Evolutionary conservation across 2,329 filamentous ascomycete genomes (phyloP).

Genomic region (Cladosporium sp.): DNA sequence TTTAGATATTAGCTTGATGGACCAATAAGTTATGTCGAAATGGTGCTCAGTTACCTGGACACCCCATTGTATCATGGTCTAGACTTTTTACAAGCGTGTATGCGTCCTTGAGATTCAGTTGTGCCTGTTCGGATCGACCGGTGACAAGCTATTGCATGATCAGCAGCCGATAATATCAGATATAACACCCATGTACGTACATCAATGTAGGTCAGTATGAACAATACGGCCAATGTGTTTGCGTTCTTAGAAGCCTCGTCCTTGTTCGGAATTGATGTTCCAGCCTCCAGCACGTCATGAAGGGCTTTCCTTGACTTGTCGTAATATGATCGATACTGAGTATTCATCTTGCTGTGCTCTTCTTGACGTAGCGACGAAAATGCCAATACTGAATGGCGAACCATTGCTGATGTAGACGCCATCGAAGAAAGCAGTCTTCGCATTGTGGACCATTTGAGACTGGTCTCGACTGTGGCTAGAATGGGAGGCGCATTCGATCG

Average conservation of each 20-base stretch:
- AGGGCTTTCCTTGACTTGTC: conserved; percentile 29
- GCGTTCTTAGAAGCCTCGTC: conserved; percentile 15
- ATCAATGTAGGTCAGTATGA: conserved; percentile 53
- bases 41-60: too few relatives aligned
- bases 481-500: conserved; percentile 49
- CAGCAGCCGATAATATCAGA: too few relatives aligned
- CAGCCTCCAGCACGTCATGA: conserved; percentile 18
- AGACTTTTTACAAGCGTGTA: conserved; percentile 41
- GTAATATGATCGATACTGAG: conserved; percentile 31
- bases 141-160: conserved; percentile 17
- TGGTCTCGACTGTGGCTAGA: conserved; percentile 49
- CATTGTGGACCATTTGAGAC: conserved; percentile 49
- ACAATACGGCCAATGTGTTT: conserved; percentile 47
- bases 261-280: not conserved
- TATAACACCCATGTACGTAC: too few relatives aligned
- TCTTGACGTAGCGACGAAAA: conserved; percentile 45
- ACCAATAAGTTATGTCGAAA: too few relatives aligned
- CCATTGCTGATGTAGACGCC: conserved; percentile 44
- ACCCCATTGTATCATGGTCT: not conserved
- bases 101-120: conserved; percentile 47
- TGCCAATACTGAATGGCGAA: conserved; percentile 46
- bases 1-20: not conserved
- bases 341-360: conserved; percentile 32
- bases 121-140: conserved; percentile 41
- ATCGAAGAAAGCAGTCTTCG: conserved; percentile 46